These are phyloP conservation scores for Jimgerdemannia flammicorona DNA, from an alignment of 192 early-diverging fungal genomes.

Conservation along the genomic window DNA sequence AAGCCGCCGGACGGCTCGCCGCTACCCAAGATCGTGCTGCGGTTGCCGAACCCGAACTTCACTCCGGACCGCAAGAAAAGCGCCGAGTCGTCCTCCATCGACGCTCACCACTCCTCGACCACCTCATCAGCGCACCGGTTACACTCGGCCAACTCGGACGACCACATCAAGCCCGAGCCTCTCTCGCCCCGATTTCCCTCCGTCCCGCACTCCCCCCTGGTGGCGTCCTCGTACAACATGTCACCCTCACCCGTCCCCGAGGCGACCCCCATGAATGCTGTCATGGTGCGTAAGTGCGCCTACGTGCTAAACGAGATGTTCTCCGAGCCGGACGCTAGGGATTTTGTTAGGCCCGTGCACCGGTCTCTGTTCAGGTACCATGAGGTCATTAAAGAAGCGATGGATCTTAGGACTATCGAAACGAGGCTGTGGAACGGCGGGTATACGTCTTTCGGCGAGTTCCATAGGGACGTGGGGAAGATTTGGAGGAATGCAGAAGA, in stretches of 20 bases:
- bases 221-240: background rate
- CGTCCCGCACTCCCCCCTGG: background rate
- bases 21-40: background rate
- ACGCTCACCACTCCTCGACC: background rate
- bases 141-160: background rate
- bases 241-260: background rate
- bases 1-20: too few relatives aligned
- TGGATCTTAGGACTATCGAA: constrained; percentile 52
- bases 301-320: constrained; percentile 29
- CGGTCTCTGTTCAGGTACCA: constrained; percentile 39
- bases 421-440: constrained; percentile 45
- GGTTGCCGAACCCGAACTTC: background rate
- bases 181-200: background rate
- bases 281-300: constrained; percentile 4
- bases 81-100: background rate
- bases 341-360: constrained; percentile 39
- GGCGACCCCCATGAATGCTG: background rate
- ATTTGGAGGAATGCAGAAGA: constrained; percentile 44
- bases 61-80: background rate
- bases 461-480: constrained; percentile 42
- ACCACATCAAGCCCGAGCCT: background rate
- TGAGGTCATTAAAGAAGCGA: constrained; percentile 40
- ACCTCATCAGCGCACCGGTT: background rate
- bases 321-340: constrained; percentile 27
- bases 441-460: constrained; percentile 34